phyloP scores from a whole-genome alignment of 1,139 yeast species.

The Pneumocystis jirovecii region DNA sequence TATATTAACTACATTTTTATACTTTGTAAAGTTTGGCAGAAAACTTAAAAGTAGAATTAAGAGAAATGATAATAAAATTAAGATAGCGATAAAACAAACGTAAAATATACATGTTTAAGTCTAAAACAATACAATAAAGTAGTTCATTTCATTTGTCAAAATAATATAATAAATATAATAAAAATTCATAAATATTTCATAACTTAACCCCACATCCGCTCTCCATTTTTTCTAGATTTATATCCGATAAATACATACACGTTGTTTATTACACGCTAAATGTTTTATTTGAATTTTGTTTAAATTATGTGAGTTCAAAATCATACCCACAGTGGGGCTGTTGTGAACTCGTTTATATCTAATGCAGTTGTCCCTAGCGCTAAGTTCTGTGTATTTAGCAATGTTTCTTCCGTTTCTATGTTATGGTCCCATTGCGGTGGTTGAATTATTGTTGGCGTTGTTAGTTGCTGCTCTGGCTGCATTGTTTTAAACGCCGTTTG shows the following conservation, averaged over 20 bases:
- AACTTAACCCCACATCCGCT: background rate
- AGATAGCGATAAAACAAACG: too few relatives aligned
- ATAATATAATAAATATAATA: too few relatives aligned
- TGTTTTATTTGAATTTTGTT: background rate
- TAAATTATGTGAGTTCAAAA: background rate
- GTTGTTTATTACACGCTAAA: background rate
- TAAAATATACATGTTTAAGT: background rate
- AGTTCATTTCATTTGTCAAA: too few relatives aligned
- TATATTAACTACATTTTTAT: too few relatives aligned
- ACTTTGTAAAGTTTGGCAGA: too few relatives aligned
- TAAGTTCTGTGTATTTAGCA: background rate
- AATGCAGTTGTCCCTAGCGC: background rate
- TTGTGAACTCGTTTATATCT: background rate
- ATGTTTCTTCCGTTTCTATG: background rate
- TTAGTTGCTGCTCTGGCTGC: background rate
- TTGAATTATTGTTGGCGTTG: background rate
- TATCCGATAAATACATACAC: background rate
- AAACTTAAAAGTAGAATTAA: too few relatives aligned
- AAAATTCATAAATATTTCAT: too few relatives aligned
- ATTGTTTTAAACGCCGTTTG: background rate
- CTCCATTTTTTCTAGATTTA: too few relatives aligned
- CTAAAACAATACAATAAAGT: too few relatives aligned
- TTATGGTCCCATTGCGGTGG: background rate
- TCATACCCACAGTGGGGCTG: background rate
- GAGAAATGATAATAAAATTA: too few relatives aligned